Percentiles rank a stretch among this genome's conserved stretches.
Evolutionary conservation across 371 early-diverging fungal genomes (phyloP).

Genomic region (Rhizopus delemar): DNA sequence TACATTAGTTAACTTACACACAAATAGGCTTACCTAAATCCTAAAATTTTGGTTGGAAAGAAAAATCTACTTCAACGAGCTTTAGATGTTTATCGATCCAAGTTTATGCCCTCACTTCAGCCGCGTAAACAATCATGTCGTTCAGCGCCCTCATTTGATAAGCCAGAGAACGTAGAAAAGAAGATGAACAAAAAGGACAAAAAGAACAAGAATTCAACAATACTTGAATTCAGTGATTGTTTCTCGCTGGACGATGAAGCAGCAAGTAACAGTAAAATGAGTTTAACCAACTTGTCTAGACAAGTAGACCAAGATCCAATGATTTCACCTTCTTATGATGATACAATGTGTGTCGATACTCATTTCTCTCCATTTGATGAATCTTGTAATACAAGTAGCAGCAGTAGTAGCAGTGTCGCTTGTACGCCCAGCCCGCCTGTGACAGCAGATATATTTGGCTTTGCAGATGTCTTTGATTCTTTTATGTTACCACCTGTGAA

Average conservation of each 20-base stretch:
- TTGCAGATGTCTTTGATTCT: conserved; percentile 28
- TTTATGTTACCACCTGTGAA: conserved; percentile 35
- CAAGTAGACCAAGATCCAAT: conserved; percentile 23
- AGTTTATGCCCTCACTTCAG: conserved; percentile 43
- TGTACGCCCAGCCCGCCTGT: conserved; percentile 34
- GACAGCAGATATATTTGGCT: conserved; percentile 24
- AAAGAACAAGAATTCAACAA: neutral
- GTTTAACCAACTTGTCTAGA: too few species aligned
- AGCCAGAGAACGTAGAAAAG: conserved; percentile 7
- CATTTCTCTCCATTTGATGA: conserved; percentile 31
- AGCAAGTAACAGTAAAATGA: neutral
- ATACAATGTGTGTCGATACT: conserved; percentile 17
- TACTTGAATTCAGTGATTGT: conserved; percentile 45
- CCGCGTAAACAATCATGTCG: conserved; percentile 38
- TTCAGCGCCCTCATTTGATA: conserved; percentile 16
- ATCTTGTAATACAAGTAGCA: conserved; percentile 21
- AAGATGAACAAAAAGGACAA: conserved; percentile 8
- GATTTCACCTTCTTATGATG: conserved; percentile 29
- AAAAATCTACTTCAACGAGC: conserved; percentile 47
- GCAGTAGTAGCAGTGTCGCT: conserved; percentile 23
- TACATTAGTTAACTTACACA: neutral
- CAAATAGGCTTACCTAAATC: conserved; percentile 45
- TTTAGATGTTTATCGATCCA: conserved; percentile 43
- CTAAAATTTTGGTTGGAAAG: conserved; percentile 45
- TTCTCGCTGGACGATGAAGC: conserved; percentile 50